Base-by-base conservation (phyloP, 495 filamentous ascomycete genomes). In the Xylaria longipes region DNA sequence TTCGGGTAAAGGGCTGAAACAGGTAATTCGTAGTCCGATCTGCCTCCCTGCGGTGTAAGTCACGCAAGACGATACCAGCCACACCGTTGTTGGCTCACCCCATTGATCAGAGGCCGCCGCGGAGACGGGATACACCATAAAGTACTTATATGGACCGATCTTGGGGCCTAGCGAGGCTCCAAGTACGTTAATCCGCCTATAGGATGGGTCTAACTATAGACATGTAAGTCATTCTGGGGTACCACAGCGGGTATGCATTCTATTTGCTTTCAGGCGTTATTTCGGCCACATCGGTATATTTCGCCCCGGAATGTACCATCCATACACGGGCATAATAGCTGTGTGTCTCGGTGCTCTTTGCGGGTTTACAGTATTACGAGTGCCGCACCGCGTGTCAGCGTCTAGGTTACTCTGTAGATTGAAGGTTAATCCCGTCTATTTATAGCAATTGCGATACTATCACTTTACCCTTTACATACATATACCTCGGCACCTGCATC, bases 191-290 rank as follows among this genome's bases (percentile, higher is more conserved):
- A 41, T 64, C 33, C 61, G 61, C 61, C 61, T 64, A 48, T 64
- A 31, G 41, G 61, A 64, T 31, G 25, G 41, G 4, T 27, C 61
- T 31, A 41, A 33, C 22, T 6, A 25, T 5, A 15, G 37, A 9
- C 57, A 37, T n/a, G 37, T 41, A 25, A 7, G 33, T n/a, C 33
- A 41, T 64, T 3, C 33, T 35, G 20, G 63, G 37, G 60, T 39
- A 15, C n/a, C 37, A 62, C 33, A 25, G 22, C 60, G 43, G 60
- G 4, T 62, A 5, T 27, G n/a, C 37, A 62, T 65, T 37, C 27
- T n/a, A 39, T 65, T 22, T 7, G 45, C 14, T 5, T 65, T 52
- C 25, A 65, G 63, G 63, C 63, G 63, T 52, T 65, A 65, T 65
- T 50, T 65, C 63, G 63, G 63, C 17, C 45, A 31, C 45, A 50